These are phyloP conservation scores for Candida tropicalis DNA, from an alignment of 1,139 yeast species.

Conservation along the genomic window DNA sequence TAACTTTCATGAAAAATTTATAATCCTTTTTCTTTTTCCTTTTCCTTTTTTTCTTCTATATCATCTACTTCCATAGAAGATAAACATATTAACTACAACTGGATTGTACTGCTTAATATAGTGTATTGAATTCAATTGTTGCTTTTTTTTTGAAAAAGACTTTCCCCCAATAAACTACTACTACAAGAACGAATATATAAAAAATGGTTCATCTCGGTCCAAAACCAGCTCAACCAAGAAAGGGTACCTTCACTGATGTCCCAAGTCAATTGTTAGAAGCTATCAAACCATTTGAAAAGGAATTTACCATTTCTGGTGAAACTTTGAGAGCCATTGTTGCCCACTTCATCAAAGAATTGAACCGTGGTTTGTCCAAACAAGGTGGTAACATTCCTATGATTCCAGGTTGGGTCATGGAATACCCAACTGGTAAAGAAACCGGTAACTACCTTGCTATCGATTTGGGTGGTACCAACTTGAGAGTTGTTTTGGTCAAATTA, in stretches of 20 bases:
- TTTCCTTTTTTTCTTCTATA: not conserved
- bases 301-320: conserved; percentile 63
- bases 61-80: not conserved
- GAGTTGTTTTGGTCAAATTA: conserved; percentile 83
- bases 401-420: conserved; percentile 94
- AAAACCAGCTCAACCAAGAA: conserved; percentile 79
- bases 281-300: conserved; percentile 58
- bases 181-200: not conserved
- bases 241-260: conserved; percentile 76
- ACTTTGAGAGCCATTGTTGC: conserved; percentile 66
- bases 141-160: not conserved
- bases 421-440: conserved; percentile 86
- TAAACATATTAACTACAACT: conserved; percentile 4
- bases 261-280: conserved; percentile 65
- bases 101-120: conserved; percentile 1
- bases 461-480: conserved; percentile 92
- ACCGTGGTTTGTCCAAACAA: conserved; percentile 70
- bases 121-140: not conserved
- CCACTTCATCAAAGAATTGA: conserved; percentile 66
- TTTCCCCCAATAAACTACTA: not conserved
- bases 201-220: conserved; percentile 85
- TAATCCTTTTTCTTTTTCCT: not conserved
- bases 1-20: not conserved
- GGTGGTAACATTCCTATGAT: conserved; percentile 96
- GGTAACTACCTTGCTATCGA: conserved; percentile 93